phyloP scores from a whole-genome alignment of 176 grass and related monocot genomes.

The Themeda triandra region DNA sequence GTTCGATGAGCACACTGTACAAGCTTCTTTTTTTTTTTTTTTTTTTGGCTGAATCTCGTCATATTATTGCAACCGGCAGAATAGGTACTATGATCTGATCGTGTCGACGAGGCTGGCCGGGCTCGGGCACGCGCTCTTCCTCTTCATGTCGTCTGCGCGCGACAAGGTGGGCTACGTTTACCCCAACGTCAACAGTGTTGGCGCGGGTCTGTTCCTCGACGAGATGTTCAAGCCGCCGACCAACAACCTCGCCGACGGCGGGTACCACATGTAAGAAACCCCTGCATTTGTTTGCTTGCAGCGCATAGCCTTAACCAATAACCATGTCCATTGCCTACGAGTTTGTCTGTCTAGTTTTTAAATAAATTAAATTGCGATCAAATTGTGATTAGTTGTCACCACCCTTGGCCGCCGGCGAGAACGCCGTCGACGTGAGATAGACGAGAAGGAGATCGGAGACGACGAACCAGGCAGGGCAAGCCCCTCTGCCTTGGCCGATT shows the following conservation, averaged over 20 bases:
- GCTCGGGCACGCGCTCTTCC: slow-evolving; percentile 77
- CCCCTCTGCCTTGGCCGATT: too few species aligned
- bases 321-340: background rate
- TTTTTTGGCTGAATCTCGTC: background rate
- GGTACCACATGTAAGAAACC: slow-evolving; percentile 70
- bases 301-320: background rate
- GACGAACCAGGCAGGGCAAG: too few species aligned
- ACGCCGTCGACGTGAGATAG: too few species aligned
- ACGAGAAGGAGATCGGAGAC: too few species aligned
- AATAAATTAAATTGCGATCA: too few species aligned
- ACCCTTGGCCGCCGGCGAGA: too few species aligned
- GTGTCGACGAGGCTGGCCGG: slow-evolving; percentile 78
- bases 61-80: slow-evolving; percentile 39
- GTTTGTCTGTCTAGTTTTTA: background rate
- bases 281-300: background rate
- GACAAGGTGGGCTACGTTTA: slow-evolving; percentile 89
- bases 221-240: slow-evolving; percentile 61
- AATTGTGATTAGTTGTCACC: too few species aligned
- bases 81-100: slow-evolving; percentile 81
- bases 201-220: slow-evolving; percentile 67
- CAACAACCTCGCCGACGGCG: slow-evolving; percentile 62
- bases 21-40: too few species aligned
- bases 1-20: background rate
- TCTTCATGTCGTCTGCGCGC: slow-evolving; percentile 81
- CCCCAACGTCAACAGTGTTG: slow-evolving; percentile 73